Percentiles rank a stretch among this genome's conserved stretches.
These are phyloP conservation scores for Lipomyces anomalus DNA, from an alignment of 805 yeast species.

Conservation along the genomic window DNA sequence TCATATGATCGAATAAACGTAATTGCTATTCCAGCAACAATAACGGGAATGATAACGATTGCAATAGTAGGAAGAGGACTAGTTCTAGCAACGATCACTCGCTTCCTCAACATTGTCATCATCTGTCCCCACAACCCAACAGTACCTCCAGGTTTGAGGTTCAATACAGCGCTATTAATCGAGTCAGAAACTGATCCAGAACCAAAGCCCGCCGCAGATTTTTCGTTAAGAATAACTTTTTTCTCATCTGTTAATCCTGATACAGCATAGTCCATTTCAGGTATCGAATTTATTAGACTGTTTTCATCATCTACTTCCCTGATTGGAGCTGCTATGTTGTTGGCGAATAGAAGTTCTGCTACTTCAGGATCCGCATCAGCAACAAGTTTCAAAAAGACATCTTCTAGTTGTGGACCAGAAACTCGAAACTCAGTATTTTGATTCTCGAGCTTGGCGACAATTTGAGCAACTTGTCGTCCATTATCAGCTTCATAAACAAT, in stretches of 20 bases:
- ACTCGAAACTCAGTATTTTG: slow-evolving; percentile 26
- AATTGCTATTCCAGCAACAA: slow-evolving; percentile 29
- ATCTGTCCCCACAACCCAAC: slow-evolving; percentile 26
- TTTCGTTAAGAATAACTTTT: too few species aligned
- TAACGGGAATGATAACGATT: slow-evolving; percentile 30
- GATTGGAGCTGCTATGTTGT: too few species aligned
- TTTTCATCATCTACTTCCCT: too few species aligned
- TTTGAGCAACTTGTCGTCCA: slow-evolving; percentile 27
- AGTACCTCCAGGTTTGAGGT: slow-evolving; percentile 14
- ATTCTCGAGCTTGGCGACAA: slow-evolving; percentile 25
- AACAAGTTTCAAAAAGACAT: slow-evolving; percentile 32
- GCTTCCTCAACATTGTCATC: slow-evolving; percentile 31
- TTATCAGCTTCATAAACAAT: slow-evolving; percentile 24
- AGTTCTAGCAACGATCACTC: slow-evolving; percentile 29
- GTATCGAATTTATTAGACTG: too few species aligned
- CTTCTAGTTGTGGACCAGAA: slow-evolving; percentile 35
- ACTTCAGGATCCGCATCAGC: slow-evolving; percentile 25
- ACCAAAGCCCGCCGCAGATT: too few species aligned
- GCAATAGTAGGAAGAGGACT: slow-evolving; percentile 30
- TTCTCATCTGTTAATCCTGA: too few species aligned
- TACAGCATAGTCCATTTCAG: too few species aligned
- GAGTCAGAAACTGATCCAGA: too few species aligned
- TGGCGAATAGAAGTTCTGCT: slow-evolving; percentile 14
- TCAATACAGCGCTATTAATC: slow-evolving; percentile 14
- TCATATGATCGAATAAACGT: slow-evolving; percentile 20